Base-by-base conservation (phyloP, 2,329 filamentous ascomycete genomes). In the Aspergillus puulaauensis region DNA sequence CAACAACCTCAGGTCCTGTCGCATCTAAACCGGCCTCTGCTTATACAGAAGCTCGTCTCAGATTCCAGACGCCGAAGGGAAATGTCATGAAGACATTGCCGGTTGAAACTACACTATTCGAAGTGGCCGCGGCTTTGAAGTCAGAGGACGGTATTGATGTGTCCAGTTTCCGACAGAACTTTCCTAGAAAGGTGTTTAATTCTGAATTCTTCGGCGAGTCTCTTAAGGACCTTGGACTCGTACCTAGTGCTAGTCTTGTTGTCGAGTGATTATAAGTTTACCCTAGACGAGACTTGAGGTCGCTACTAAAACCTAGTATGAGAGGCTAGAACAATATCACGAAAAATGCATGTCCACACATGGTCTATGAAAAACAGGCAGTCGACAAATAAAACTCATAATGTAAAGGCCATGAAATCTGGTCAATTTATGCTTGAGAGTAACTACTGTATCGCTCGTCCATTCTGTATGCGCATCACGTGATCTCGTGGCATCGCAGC, bases 91-190 rank as follows among this genome's bases (percentile, higher is more conserved):
- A 96, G 83, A 93, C 90, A 0, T 87, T 96, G 63, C 88, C 91
- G 0, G 92, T 90, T 6, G 91, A 96, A 58, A 96, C 92, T 3
- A 98, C 95, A 0, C 79, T 99, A 11, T 96, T 96, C 67, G 93
- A 99, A 77, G 87, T 99, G 51, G 92, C 90, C 0, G 86, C 93
- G 66, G 83, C 87, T 57, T 72, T 99, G 23, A 80, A 86, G 70
- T 75, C 83, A 50, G 91, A 97, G 61, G 86, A 84, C 50, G 91
- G 90, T 0, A 74, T 84, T 5, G 77, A 85, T 3, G 89, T 96
- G 14, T 83, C 80, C 23, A 91, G 86, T 66, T 97, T 99, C 72
- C 86, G 88, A 1, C 90, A 89, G 66, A 97, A 87, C 19, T 98
- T 96, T 68, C 95, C 95, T 0, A 86, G 85, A 70, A 96, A 97